These are phyloP conservation scores for Shiraia bambusicola DNA, from an alignment of 2,329 filamentous ascomycete species.

Conservation along the genomic window DNA sequence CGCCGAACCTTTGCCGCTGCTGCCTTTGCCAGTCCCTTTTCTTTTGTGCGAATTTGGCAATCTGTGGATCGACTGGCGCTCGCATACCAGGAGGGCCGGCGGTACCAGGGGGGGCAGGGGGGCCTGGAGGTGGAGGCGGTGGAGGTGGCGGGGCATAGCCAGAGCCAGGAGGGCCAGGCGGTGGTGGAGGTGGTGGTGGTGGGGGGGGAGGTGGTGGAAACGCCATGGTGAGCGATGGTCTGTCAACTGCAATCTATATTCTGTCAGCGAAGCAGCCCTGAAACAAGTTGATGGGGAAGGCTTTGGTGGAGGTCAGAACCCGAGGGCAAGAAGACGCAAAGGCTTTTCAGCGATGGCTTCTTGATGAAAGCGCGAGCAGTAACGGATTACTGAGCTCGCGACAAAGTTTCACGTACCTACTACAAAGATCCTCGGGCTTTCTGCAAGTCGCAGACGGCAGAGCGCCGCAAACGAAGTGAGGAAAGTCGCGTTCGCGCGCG, in stretches of 20 bases:
- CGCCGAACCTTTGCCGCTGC: slow-evolving; percentile 89
- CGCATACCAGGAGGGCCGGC: slow-evolving; percentile 65
- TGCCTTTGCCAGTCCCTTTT: slow-evolving; percentile 97
- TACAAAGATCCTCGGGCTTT: neutral
- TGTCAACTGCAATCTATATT: neutral
- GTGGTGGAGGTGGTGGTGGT: slow-evolving; percentile 49
- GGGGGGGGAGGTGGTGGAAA: slow-evolving; percentile 33
- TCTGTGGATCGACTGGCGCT: slow-evolving; percentile 76
- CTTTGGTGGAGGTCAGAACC: too few species aligned
- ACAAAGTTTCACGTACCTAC: neutral
- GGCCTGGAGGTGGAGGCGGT: slow-evolving; percentile 59
- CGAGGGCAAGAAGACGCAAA: too few species aligned
- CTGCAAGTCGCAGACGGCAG: slow-evolving; percentile 22
- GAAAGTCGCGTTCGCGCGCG: slow-evolving; percentile 28
- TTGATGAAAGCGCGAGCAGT: too few species aligned
- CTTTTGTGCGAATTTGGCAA: slow-evolving; percentile 96
- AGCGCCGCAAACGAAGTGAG: slow-evolving; percentile 20
- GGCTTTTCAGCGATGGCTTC: too few species aligned
- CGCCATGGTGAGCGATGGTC: slow-evolving; percentile 20
- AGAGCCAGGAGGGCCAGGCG: slow-evolving; percentile 28
- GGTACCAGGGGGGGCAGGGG: slow-evolving; percentile 53
- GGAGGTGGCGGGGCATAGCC: slow-evolving; percentile 49
- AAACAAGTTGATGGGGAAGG: too few species aligned
- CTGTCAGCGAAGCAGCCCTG: too few species aligned
- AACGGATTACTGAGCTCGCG: too few species aligned